Base-by-base conservation (phyloP, 345 rosid genomes). In the Aegle marmelos region DNA sequence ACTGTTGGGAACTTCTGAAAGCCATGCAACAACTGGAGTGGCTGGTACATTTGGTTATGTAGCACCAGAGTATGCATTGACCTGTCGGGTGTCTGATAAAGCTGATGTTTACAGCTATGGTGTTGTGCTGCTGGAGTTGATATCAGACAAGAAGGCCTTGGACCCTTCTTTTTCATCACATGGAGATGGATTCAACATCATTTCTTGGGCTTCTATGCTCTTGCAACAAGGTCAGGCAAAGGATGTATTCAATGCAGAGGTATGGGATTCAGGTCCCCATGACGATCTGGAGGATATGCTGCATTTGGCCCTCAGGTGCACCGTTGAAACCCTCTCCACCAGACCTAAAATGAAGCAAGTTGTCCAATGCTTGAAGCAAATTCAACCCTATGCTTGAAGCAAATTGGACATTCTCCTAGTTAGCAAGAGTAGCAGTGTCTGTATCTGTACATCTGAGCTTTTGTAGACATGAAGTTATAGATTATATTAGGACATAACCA, bases 81-180 rank as follows among this genome's bases (percentile, higher is more conserved):
- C 85, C 54, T 80, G 83, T 34, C 80, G 84, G 4, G 83, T 82
- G 30, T 80, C 83, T 5, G 84, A 82, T 59, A 85, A 82, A 53
- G 79, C 83, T 24, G 87, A 85, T 53, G 85, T 85, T 45, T 85
- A 82, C 74, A 82, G 83, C 83, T 82, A 82, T 62, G 87, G 87
- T 0, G 82, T 85, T 53, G 85, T 85, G 81, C 73, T 85, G 54
- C 87, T 85, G 13, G 87, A 85, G 80, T 71, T 82, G 80, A 75
- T 85, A 39, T 80, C 83, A 25, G 85, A 82, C 50, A 80, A 85
- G 68, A 80, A 78, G 16, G 82, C 83, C 11, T 45, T 82, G 82
- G 87, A 85, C 53, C 85, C 85, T 67, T 85, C 85, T 22, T 80
- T 85, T 76, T 85, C 83, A 34, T 57, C 80, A 3, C 79, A 85